These are phyloP conservation scores for Fusarium caatingaense DNA, from an alignment of 2,329 filamentous ascomycete genomes.

Conservation along the genomic window DNA sequence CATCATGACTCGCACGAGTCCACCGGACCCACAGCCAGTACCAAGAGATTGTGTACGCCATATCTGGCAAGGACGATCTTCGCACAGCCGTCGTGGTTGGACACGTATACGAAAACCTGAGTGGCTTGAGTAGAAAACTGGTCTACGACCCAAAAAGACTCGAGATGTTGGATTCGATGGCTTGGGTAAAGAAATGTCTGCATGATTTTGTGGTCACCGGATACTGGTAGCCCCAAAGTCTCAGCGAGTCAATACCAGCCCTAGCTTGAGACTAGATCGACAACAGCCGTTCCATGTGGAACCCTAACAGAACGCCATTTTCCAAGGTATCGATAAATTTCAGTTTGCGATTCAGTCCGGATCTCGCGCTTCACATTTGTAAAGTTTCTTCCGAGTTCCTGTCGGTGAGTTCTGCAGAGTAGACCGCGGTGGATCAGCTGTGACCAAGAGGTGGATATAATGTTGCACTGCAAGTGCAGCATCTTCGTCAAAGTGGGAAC, in stretches of 20 bases:
- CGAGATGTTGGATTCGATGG: neutral
- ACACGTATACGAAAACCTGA: neutral
- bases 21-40: neutral
- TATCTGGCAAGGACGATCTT: neutral
- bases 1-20: neutral
- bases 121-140: neutral
- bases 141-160: neutral
- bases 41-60: neutral
- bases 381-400: neutral
- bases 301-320: neutral
- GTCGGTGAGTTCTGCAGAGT: neutral
- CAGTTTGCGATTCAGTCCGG: neutral
- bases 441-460: neutral
- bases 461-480: neutral
- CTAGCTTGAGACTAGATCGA: conserved; percentile 5
- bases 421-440: neutral
- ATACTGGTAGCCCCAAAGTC: neutral
- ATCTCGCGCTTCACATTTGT: neutral
- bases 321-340: neutral
- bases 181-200: neutral
- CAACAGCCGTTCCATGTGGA: conserved; percentile 6
- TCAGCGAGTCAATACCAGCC: conserved; percentile 1
- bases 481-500: neutral
- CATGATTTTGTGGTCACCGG: neutral
- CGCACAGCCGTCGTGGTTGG: neutral